phyloP scores from a whole-genome alignment of 495 filamentous ascomycete species.

The Aspergillus baeticus region DNA sequence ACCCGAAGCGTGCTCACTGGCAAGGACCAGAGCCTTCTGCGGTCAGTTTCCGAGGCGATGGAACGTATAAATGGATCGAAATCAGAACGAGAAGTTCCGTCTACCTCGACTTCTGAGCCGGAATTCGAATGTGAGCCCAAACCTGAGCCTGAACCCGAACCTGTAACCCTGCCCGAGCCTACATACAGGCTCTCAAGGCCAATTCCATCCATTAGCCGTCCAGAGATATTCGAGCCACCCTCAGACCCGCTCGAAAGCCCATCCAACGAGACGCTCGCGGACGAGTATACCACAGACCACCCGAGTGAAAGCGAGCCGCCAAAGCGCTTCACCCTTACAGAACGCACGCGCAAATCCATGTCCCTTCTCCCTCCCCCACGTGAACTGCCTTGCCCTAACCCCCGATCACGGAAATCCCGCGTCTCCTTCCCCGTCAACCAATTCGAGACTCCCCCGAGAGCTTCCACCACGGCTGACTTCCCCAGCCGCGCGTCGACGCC shows the following conservation, averaged over 20 bases:
- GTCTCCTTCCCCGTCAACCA: conserved; percentile 61
- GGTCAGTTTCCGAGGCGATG: conserved; percentile 56
- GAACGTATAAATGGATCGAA: conserved; percentile 49
- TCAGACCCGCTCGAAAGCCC: too few species aligned
- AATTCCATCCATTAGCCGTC: conserved; percentile 17
- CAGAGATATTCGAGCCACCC: background rate
- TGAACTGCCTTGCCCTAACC: conserved; percentile 26
- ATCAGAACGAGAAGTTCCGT: background rate
- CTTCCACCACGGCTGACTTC: conserved; percentile 6
- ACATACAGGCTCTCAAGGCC: conserved; percentile 5
- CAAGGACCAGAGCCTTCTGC: conserved; percentile 49
- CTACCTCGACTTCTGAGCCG: background rate
- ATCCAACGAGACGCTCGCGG: conserved; percentile 1
- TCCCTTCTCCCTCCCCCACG: conserved; percentile 47
- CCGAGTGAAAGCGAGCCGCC: background rate
- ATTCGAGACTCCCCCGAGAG: conserved; percentile 55
- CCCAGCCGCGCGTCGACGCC: conserved; percentile 45
- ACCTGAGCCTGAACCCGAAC: conserved; percentile 3
- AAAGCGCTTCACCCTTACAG: conserved; percentile 47
- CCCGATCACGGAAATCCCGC: conserved; percentile 28
- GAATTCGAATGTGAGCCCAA: conserved; percentile 3
- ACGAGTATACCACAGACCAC: background rate
- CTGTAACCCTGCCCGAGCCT: background rate
- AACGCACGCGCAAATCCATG: conserved; percentile 84
- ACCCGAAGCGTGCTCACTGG: conserved; percentile 42